Evolutionary conservation across 2,329 filamentous ascomycete genomes (phyloP).

Genomic region (Botrytis cinerea): DNA sequence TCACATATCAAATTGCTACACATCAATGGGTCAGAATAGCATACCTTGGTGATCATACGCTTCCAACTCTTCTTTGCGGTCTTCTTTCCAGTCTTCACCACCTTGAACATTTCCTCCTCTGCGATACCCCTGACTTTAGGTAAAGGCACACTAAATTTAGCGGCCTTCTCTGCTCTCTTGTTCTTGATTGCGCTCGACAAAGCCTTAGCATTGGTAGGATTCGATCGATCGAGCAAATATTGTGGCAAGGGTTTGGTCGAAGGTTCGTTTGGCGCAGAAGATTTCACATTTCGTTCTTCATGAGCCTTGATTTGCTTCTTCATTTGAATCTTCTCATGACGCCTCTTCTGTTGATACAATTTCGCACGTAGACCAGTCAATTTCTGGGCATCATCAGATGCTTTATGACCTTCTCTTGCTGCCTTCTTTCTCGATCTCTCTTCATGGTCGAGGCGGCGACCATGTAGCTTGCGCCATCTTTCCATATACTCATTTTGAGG

Average conservation of each 20-base stretch:
- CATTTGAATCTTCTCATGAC: slow-evolving; percentile 98
- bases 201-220: slow-evolving; percentile 63
- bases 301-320: slow-evolving; percentile 91
- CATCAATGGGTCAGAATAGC: background rate
- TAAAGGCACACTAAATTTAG: slow-evolving; percentile 86
- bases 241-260: slow-evolving; percentile 80
- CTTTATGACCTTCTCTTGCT: slow-evolving; percentile 87
- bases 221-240: slow-evolving; percentile 83
- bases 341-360: slow-evolving; percentile 87
- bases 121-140: slow-evolving; percentile 92
- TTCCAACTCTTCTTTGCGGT: slow-evolving; percentile 72
- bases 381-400: slow-evolving; percentile 88
- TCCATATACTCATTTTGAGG: slow-evolving; percentile 87
- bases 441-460: slow-evolving; percentile 48
- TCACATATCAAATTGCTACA: background rate
- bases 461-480: slow-evolving; percentile 69
- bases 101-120: slow-evolving; percentile 98
- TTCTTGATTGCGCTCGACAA: slow-evolving; percentile 90
- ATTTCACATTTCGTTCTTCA: slow-evolving; percentile 95
- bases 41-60: slow-evolving; percentile 61
- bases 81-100: slow-evolving; percentile 95
- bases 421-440: slow-evolving; percentile 84
- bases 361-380: slow-evolving; percentile 90
- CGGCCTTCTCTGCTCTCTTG: slow-evolving; percentile 90
- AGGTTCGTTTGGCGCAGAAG: slow-evolving; percentile 73